These are phyloP conservation scores for Fusarium sp. DNA, from an alignment of 2,329 filamentous ascomycete species.

Conservation along the genomic window DNA sequence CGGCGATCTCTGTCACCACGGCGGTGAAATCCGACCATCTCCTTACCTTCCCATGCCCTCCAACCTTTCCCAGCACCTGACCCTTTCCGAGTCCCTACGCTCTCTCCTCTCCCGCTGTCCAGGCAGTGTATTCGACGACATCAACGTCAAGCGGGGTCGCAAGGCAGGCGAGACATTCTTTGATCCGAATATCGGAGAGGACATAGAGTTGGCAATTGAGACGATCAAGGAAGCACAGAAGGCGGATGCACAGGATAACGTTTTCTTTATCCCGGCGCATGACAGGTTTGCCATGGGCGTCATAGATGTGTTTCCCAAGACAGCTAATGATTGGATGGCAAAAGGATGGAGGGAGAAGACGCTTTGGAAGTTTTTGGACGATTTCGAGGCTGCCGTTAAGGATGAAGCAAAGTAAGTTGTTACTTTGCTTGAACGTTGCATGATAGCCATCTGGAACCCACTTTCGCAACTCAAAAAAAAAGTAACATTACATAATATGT, in stretches of 20 bases:
- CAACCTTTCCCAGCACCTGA: neutral
- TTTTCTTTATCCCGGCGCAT: conserved; percentile 17
- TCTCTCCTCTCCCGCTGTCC: conserved; percentile 10
- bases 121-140: neutral
- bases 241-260: conserved; percentile 10
- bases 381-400: neutral
- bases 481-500: neutral
- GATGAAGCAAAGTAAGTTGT: neutral
- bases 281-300: conserved; percentile 6
- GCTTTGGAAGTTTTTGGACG: conserved; percentile 12
- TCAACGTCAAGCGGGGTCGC: conserved; percentile 10
- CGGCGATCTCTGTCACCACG: conserved; percentile 16
- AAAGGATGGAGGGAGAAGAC: conserved; percentile 16
- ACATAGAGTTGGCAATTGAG: neutral
- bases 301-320: conserved; percentile 4
- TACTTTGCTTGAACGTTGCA: neutral
- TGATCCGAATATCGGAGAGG: conserved; percentile 1
- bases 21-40: conserved; percentile 14
- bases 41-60: neutral
- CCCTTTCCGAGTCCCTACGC: conserved; percentile 6
- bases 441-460: rapidly evolving
- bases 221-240: conserved; percentile 10
- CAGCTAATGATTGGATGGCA: conserved; percentile 10
- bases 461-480: neutral
- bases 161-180: neutral